Conservation (phyloP, 2,329 filamentous ascomycete genomes). For the Cytospora leucostoma region DNA sequence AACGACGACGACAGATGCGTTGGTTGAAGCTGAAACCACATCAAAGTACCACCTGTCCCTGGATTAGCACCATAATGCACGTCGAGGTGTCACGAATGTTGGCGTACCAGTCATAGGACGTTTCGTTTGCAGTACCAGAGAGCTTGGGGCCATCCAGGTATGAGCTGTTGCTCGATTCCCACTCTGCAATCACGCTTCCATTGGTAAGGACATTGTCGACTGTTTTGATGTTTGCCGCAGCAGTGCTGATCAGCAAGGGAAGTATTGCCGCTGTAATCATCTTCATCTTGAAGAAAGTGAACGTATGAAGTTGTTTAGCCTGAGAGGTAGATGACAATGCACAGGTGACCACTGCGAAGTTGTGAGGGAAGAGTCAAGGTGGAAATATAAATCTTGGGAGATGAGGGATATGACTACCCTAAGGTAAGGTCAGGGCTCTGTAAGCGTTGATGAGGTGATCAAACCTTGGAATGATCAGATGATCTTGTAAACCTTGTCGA, state of each 20-base stretch:
- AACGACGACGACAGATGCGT: conserved; percentile 21
- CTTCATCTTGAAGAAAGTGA: neutral
- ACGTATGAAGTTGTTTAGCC: neutral
- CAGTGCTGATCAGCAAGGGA: neutral
- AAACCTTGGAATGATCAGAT: too few species aligned
- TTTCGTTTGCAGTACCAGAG: conserved; percentile 10
- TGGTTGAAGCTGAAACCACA: conserved; percentile 15
- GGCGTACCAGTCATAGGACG: conserved; percentile 24
- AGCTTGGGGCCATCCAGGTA: conserved; percentile 22
- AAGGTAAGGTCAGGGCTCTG: too few species aligned
- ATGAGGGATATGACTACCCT: too few species aligned
- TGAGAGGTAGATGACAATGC: neutral
- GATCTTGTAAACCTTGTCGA: too few species aligned
- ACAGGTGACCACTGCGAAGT: neutral
- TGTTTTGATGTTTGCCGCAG: neutral
- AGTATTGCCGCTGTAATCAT: neutral
- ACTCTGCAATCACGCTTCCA: conserved; percentile 10
- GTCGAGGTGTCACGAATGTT: too few species aligned
- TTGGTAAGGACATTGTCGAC: conserved; percentile 4
- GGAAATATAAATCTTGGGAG: too few species aligned
- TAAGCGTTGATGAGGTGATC: too few species aligned
- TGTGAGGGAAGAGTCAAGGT: neutral
- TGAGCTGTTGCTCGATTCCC: neutral
- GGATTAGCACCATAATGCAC: neutral
- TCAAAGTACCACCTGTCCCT: conserved; percentile 27